phyloP scores from a whole-genome alignment of 495 filamentous ascomycete genomes.

The Annulohypoxylon moriforme region DNA sequence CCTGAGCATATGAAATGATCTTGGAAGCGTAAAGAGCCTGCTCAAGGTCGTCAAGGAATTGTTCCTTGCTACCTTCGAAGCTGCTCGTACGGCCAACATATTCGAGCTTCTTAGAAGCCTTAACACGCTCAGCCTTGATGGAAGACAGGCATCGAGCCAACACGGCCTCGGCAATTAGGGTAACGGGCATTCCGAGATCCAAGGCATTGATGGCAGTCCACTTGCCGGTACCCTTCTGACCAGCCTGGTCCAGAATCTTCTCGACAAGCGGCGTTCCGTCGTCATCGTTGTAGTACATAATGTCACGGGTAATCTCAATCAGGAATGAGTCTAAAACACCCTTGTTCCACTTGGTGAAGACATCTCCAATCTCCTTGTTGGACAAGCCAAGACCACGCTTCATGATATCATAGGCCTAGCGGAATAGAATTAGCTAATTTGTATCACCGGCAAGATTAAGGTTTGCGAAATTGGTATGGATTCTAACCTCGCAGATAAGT shows the following conservation, averaged over 20 bases:
- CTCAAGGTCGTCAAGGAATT: constrained; percentile 95
- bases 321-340: constrained; percentile 99
- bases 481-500: constrained; percentile 92
- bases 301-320: constrained; percentile 97
- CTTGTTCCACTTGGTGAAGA: constrained; percentile 96
- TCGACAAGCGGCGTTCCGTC: constrained; percentile 91
- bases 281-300: constrained; percentile 96
- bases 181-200: constrained; percentile 98
- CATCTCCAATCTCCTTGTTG: constrained; percentile 93
- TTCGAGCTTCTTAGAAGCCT: constrained; percentile 80
- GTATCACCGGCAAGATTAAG: constrained; percentile 1
- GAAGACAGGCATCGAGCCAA: constrained; percentile 94
- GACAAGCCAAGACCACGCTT: constrained; percentile 90
- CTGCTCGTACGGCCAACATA: constrained; percentile 76
- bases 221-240: constrained; percentile 99
- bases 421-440: constrained; percentile 30
- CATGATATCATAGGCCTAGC: constrained; percentile 97
- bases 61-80: constrained; percentile 89
- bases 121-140: constrained; percentile 91
- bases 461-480: not conserved
- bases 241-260: constrained; percentile 98
- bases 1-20: constrained; percentile 99
- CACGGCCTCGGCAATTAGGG: constrained; percentile 96
- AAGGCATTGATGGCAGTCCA: constrained; percentile 99
- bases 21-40: constrained; percentile 99